Evolutionary conservation across 257 asterid genomes (phyloP).

Genomic region (Primulina huaijiensis): DNA sequence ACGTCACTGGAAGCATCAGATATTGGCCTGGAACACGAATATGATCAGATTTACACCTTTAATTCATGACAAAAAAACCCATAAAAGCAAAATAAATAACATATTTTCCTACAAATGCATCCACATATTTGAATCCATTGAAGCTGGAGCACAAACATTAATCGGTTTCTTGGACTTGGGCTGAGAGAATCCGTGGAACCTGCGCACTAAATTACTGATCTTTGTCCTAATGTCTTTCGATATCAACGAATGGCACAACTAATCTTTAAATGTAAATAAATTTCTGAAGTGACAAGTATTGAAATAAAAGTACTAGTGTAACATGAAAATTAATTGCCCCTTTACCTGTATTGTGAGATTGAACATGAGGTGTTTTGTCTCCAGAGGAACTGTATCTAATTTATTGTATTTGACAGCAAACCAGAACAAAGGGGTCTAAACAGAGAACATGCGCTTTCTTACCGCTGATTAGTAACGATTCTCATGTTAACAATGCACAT

Average conservation of each 20-base stretch:
- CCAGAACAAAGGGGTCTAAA: slow-evolving; percentile 26
- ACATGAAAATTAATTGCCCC: slow-evolving; percentile 8
- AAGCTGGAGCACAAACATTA: slow-evolving; percentile 6
- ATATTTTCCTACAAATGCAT: slow-evolving; percentile 34
- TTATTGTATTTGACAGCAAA: slow-evolving; percentile 26
- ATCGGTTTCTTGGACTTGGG: background rate
- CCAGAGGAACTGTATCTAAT: slow-evolving; percentile 22
- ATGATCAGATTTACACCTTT: background rate
- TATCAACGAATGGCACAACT: slow-evolving; percentile 23
- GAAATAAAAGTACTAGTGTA: background rate
- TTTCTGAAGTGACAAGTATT: background rate
- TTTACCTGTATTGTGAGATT: slow-evolving; percentile 14
- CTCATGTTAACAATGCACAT: slow-evolving; percentile 20
- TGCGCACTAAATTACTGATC: slow-evolving; percentile 26
- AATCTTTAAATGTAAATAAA: slow-evolving; percentile 20
- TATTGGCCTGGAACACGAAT: slow-evolving; percentile 71
- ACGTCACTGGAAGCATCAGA: slow-evolving; percentile 98
- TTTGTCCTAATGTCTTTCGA: slow-evolving; percentile 13
- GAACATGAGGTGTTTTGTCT: slow-evolving; percentile 15
- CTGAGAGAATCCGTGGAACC: slow-evolving; percentile 18
- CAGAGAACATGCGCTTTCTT: background rate
- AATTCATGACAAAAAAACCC: slow-evolving; percentile 8
- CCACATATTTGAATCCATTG: slow-evolving; percentile 24
- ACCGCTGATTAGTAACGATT: background rate
- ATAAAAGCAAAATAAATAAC: background rate